Percentiles rank a stretch among this genome's conserved stretches.
These are phyloP conservation scores for Botrytis medusae DNA, from an alignment of 2,329 filamentous ascomycete genomes.

Conservation along the genomic window DNA sequence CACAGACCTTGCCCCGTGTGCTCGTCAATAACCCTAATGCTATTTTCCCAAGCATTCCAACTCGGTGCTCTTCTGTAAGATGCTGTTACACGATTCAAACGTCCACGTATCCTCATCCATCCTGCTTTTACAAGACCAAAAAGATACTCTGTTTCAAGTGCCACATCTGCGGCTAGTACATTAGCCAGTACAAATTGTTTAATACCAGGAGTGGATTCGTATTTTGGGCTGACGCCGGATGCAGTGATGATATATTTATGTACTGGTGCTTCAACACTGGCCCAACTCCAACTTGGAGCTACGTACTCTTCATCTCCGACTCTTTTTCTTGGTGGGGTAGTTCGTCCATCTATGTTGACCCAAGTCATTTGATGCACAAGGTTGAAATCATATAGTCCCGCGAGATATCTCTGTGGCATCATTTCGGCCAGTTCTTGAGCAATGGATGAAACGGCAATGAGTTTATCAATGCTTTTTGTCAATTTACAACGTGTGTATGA, in stretches of 20 bases:
- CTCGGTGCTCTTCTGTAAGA: not conserved
- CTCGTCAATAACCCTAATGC: not conserved
- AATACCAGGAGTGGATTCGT: not conserved
- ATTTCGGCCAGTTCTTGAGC: not conserved
- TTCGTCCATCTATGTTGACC: not conserved
- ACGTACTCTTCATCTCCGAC: not conserved
- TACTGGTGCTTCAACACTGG: not conserved
- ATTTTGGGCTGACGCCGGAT: not conserved
- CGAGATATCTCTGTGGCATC: not conserved
- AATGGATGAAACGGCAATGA: not conserved
- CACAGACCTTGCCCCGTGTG: not conserved
- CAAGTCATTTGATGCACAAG: not conserved
- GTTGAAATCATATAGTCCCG: not conserved
- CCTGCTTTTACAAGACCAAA: not conserved
- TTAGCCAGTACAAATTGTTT: not conserved
- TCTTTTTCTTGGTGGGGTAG: not conserved
- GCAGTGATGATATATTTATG: not conserved
- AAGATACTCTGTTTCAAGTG: not conserved
- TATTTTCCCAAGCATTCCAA: conserved; percentile 4
- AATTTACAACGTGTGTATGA: not conserved
- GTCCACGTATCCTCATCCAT: not conserved
- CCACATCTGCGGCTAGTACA: not conserved
- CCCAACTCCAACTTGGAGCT: conserved; percentile 3
- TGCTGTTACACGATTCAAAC: not conserved
- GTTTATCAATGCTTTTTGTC: not conserved